These are phyloP conservation scores for Rhodotorula kratochvilovae DNA, from an alignment of 768 basidiomycete genomes.

Conservation along the genomic window DNA sequence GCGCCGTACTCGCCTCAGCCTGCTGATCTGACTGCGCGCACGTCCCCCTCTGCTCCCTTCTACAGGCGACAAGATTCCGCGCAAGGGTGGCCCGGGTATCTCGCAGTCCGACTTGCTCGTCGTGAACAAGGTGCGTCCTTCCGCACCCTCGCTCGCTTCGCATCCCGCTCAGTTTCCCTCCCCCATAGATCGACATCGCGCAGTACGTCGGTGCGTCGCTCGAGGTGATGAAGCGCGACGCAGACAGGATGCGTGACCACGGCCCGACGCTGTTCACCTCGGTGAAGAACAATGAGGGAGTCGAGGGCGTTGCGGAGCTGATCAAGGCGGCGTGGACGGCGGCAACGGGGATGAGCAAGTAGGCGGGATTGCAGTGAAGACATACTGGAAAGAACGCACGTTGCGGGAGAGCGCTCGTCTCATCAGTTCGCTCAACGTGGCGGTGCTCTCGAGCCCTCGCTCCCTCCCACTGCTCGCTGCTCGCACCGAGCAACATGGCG, in stretches of 20 bases:
- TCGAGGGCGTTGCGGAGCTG: slow-evolving; percentile 74
- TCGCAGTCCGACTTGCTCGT: slow-evolving; percentile 85
- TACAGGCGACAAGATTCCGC: slow-evolving; percentile 95
- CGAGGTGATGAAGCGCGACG: slow-evolving; percentile 83
- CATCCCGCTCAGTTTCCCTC: too few relatives aligned
- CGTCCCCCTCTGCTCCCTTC: background rate
- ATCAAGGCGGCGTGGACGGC: slow-evolving; percentile 83
- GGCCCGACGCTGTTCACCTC: slow-evolving; percentile 90
- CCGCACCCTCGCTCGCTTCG: background rate
- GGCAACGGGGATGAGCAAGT: slow-evolving; percentile 43
- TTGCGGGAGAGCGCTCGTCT: background rate
- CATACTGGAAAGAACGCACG: background rate
- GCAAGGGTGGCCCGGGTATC: slow-evolving; percentile 97
- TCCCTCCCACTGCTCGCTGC: background rate
- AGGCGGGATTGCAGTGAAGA: background rate
- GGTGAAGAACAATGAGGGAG: slow-evolving; percentile 69
- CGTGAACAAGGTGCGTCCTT: slow-evolving; percentile 73
- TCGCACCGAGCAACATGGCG: background rate
- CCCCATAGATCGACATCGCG: slow-evolving; percentile 77
- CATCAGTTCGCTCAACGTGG: background rate
- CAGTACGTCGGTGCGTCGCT: slow-evolving; percentile 87
- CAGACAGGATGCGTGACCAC: slow-evolving; percentile 86
- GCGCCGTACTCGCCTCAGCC: slow-evolving; percentile 40
- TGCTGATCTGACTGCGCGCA: slow-evolving; percentile 6
- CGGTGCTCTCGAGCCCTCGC: background rate